Evolutionary conservation across 116 monocot species (phyloP).

Genomic region (Papilionanthe hybrid): DNA sequence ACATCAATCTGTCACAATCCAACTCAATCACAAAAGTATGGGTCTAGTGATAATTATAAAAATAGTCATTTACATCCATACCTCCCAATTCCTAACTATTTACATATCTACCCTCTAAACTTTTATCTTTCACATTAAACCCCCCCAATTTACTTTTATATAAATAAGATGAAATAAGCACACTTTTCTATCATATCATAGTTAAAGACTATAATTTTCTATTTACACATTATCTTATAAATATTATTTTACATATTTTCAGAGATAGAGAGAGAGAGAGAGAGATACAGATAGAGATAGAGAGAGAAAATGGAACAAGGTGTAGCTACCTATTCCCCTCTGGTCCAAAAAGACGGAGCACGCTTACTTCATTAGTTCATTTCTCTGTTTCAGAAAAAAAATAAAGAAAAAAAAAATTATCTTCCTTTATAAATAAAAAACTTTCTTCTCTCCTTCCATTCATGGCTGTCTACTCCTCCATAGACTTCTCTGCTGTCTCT

Average conservation of each 20-base stretch:
- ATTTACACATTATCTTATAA: too few species aligned
- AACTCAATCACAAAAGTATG: too few species aligned
- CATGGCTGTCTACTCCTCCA: constrained; percentile 1
- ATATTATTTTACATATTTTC: neutral
- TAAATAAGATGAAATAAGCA: too few species aligned
- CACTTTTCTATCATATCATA: too few species aligned
- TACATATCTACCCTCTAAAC: too few species aligned
- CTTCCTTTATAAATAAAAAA: constrained; percentile 5
- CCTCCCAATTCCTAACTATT: too few species aligned
- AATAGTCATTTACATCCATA: too few species aligned
- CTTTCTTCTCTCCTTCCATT: neutral
- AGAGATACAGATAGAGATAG: neutral
- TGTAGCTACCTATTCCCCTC: neutral
- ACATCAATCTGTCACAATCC: too few species aligned
- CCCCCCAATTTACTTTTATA: too few species aligned
- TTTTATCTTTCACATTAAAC: too few species aligned
- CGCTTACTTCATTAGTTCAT: neutral
- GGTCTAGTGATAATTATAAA: too few species aligned
- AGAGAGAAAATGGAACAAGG: neutral
- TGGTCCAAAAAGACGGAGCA: constrained; percentile 7
- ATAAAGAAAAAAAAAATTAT: neutral
- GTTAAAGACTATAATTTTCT: too few species aligned
- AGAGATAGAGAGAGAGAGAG: neutral
- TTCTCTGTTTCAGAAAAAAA: neutral
- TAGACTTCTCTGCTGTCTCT: neutral